phyloP scores from a whole-genome alignment of 495 filamentous ascomycete genomes.

The Aspergillus bridgeri region DNA sequence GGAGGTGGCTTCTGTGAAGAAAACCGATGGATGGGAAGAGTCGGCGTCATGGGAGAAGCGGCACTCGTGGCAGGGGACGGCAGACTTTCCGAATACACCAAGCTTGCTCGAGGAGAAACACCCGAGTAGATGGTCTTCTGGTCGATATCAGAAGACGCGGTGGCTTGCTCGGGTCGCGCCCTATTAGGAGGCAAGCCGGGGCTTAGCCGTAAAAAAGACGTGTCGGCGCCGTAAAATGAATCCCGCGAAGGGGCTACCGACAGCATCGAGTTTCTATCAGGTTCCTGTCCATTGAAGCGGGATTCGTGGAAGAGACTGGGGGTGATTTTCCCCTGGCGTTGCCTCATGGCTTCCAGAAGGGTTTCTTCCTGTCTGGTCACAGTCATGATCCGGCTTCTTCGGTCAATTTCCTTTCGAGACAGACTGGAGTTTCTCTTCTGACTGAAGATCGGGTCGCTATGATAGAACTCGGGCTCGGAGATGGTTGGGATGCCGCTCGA shows the following conservation, averaged over 20 bases:
- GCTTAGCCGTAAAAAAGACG: slow-evolving; percentile 45
- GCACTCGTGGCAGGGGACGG: slow-evolving; percentile 37
- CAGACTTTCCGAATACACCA: slow-evolving; percentile 37
- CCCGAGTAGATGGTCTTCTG: slow-evolving; percentile 35
- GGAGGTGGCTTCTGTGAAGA: slow-evolving; percentile 41
- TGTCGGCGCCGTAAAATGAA: slow-evolving; percentile 39
- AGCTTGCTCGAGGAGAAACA: slow-evolving; percentile 33
- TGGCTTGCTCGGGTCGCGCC: slow-evolving; percentile 26
- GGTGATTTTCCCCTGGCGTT: slow-evolving; percentile 72
- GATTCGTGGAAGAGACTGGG: slow-evolving; percentile 63
- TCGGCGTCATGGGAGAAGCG: slow-evolving; percentile 44
- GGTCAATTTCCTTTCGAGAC: slow-evolving; percentile 28
- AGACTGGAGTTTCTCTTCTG: slow-evolving; percentile 6
- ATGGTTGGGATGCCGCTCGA: slow-evolving; percentile 36
- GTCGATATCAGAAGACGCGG: slow-evolving; percentile 35
- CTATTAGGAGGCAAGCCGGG: slow-evolving; percentile 27
- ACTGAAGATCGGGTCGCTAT: slow-evolving; percentile 19
- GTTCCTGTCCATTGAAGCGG: slow-evolving; percentile 18
- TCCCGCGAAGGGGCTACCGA: slow-evolving; percentile 32
- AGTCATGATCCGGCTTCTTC: slow-evolving; percentile 69
- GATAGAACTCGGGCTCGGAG: slow-evolving; percentile 29
- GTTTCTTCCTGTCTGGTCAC: slow-evolving; percentile 84
- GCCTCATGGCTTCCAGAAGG: slow-evolving; percentile 74
- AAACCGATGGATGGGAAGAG: slow-evolving; percentile 44
- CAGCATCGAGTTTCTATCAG: slow-evolving; percentile 30